Conservation (phyloP, 2,329 filamentous ascomycete species). For the Balansia obtecta region DNA sequence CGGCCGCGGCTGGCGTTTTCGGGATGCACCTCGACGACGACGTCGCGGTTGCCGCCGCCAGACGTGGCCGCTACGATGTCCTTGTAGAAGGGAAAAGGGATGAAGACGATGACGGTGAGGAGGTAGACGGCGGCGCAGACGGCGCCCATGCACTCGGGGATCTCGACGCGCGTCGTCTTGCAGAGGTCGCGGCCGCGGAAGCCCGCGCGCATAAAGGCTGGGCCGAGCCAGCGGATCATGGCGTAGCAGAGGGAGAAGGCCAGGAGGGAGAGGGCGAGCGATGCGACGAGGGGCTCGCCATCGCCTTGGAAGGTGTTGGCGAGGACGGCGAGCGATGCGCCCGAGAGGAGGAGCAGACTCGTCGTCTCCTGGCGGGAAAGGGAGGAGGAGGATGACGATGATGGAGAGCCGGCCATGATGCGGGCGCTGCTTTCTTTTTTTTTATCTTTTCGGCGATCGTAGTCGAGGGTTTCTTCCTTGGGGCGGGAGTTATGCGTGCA, state of each 20-base stretch:
- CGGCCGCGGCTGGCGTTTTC: constrained; percentile 41
- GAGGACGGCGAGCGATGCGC: constrained; percentile 61
- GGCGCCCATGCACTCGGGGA: constrained; percentile 94
- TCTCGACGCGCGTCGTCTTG: constrained; percentile 55
- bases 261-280: constrained; percentile 72
- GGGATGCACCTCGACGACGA: constrained; percentile 68
- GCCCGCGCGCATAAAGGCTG: constrained; percentile 76
- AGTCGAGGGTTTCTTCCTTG: no score
- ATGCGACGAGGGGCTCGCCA: constrained; percentile 81
- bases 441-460: neutral
- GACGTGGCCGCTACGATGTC: constrained; percentile 93
- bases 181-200: constrained; percentile 84
- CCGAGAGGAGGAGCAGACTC: constrained; percentile 47
- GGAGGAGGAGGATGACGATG: constrained; percentile 10
- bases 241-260: constrained; percentile 74
- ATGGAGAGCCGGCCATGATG: constrained; percentile 1
- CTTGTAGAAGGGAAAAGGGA: constrained; percentile 96
- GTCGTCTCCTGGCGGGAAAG: constrained; percentile 43
- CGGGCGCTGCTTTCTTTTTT: neutral
- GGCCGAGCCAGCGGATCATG: constrained; percentile 86
- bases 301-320: constrained; percentile 72
- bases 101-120: constrained; percentile 77
- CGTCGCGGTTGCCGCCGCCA: constrained; percentile 82
- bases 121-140: constrained; percentile 89
- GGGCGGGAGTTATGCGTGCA: no score